phyloP scores from a whole-genome alignment of 208 protist genomes.

The Leishmania amazonensis region DNA sequence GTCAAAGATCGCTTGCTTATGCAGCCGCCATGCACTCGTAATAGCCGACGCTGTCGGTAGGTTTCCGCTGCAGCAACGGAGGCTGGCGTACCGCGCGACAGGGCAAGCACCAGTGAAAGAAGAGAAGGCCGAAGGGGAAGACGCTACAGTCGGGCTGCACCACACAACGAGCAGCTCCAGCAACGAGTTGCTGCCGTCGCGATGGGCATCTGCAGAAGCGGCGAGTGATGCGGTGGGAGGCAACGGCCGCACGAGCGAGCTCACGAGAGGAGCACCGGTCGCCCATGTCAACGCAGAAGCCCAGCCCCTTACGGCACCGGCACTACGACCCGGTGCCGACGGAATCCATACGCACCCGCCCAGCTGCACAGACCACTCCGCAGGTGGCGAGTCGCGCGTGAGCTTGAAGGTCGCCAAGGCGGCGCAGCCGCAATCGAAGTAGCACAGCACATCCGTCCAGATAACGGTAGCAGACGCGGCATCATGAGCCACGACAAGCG shows the following conservation, averaged over 20 bases:
- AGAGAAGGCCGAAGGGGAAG: neutral
- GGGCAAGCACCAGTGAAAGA: neutral
- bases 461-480: neutral
- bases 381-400: neutral
- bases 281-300: neutral
- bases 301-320: neutral
- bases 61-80: neutral
- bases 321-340: neutral
- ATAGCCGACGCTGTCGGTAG: neutral
- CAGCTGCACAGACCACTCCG: slow-evolving; percentile 1
- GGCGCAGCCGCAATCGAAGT: slow-evolving; percentile 22
- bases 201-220: neutral
- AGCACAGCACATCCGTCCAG: slow-evolving; percentile 19
- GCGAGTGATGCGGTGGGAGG: neutral
- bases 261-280: slow-evolving; percentile 7
- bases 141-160: slow-evolving; percentile 1
- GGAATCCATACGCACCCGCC: slow-evolving; percentile 5
- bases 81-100: neutral
- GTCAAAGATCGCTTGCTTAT: slow-evolving; percentile 8
- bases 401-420: slow-evolving; percentile 24
- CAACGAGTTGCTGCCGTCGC: neutral
- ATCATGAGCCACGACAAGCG: neutral
- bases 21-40: slow-evolving; percentile 1
- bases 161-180: slow-evolving; percentile 13
- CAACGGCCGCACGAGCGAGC: slow-evolving; percentile 5